Conservation (phyloP, 1,284 basidiomycete species). For the Trichosporon faecale region DNA sequence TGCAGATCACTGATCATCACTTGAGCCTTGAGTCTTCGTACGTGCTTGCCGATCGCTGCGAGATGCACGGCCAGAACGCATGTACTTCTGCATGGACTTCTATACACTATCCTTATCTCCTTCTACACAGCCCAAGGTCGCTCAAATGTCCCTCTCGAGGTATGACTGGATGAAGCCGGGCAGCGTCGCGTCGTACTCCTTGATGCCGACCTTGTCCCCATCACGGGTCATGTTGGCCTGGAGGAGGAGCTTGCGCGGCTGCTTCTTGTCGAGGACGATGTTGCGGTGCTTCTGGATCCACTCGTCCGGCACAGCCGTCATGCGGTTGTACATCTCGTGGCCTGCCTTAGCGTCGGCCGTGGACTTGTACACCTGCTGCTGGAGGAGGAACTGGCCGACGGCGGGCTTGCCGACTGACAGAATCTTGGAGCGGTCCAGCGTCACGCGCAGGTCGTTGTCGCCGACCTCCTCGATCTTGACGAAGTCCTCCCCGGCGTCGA, state of each 20-base stretch:
- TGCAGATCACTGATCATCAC: not conserved
- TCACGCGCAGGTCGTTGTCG: constrained; percentile 22
- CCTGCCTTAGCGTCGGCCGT: constrained; percentile 22
- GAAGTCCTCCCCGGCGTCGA: constrained; percentile 20
- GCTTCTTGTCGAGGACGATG: constrained; percentile 22
- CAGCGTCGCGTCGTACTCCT: constrained; percentile 22
- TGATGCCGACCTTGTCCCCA: constrained; percentile 20
- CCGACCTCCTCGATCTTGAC: constrained; percentile 16
- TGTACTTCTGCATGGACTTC: not conserved
- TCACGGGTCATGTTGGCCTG: constrained; percentile 25
- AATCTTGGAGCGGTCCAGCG: constrained; percentile 22
- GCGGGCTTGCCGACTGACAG: constrained; percentile 17
- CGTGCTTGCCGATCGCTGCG: too few species aligned
- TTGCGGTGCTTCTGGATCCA: constrained; percentile 21
- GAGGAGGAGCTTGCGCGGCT: constrained; percentile 26
- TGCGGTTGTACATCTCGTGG: constrained; percentile 17
- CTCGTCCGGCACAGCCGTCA: constrained; percentile 18
- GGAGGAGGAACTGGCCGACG: constrained; percentile 23
- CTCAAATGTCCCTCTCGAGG: constrained; percentile 22
- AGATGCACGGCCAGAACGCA: not conserved
- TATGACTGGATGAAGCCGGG: constrained; percentile 22
- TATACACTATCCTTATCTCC: not conserved
- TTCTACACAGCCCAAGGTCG: not conserved
- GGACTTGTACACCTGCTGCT: constrained; percentile 26
- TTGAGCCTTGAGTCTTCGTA: too few species aligned